Conservation (phyloP, 345 rosid genomes). For the Aegle marmelos region DNA sequence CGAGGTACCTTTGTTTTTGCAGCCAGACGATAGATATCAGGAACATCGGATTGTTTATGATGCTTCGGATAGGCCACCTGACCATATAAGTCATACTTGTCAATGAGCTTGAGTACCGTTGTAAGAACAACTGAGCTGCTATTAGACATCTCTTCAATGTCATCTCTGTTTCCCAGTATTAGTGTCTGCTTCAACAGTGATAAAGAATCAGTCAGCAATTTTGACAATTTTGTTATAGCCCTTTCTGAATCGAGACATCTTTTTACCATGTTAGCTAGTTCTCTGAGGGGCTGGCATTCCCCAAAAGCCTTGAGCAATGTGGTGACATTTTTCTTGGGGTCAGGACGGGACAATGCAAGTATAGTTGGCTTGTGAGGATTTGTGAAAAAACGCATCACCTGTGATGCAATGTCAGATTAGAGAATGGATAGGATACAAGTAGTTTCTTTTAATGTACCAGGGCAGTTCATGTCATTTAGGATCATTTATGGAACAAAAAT, state of each 20-base stretch:
- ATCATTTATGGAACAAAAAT: background rate
- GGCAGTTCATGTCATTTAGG: background rate
- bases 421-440: background rate
- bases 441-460: background rate
- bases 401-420: conserved; percentile 20
- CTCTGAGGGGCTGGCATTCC: conserved; percentile 76
- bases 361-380: conserved; percentile 92
- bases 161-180: conserved; percentile 63
- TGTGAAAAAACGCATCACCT: conserved; percentile 86
- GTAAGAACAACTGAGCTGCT: conserved; percentile 56
- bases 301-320: conserved; percentile 92
- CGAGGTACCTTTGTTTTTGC: conserved; percentile 61
- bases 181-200: conserved; percentile 42
- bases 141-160: conserved; percentile 62
- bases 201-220: background rate
- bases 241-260: background rate
- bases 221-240: conserved; percentile 3
- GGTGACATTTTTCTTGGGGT: conserved; percentile 87
- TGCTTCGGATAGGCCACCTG: conserved; percentile 75
- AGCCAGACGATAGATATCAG: conserved; percentile 66
- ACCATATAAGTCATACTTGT: conserved; percentile 64
- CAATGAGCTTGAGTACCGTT: conserved; percentile 60
- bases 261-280: conserved; percentile 86
- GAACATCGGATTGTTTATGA: conserved; percentile 70
- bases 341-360: conserved; percentile 89